Conservation (phyloP, 768 basidiomycete genomes). For the Termitomyces bulborhizus region DNA sequence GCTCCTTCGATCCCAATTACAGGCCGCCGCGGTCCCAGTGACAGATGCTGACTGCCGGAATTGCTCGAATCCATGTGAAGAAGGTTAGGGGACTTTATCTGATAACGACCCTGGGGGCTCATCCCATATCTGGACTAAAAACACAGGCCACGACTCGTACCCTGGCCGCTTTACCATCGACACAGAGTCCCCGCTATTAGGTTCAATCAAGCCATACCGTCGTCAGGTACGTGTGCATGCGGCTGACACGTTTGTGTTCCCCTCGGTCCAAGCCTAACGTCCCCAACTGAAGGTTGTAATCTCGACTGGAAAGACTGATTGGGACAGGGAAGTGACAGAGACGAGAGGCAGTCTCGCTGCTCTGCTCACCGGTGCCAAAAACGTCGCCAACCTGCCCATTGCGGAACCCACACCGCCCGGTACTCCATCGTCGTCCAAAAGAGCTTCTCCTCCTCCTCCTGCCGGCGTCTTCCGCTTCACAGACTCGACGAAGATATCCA, state of each 20-base stretch:
- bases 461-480: slow-evolving; percentile 55
- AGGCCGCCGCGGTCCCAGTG: slow-evolving; percentile 56
- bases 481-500: slow-evolving; percentile 51
- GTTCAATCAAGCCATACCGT: slow-evolving; percentile 76
- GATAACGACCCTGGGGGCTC: slow-evolving; percentile 19
- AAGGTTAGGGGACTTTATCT: slow-evolving; percentile 37
- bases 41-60: slow-evolving; percentile 62
- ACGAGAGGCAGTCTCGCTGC: slow-evolving; percentile 67
- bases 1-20: slow-evolving; percentile 43
- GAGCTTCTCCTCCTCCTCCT: slow-evolving; percentile 22
- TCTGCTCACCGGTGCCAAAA: slow-evolving; percentile 35
- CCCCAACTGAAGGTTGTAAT: slow-evolving; percentile 59
- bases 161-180: slow-evolving; percentile 72
- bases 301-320: slow-evolving; percentile 86
- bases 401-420: slow-evolving; percentile 20
- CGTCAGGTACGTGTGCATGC: slow-evolving; percentile 50
- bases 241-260: background rate
- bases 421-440: slow-evolving; percentile 20
- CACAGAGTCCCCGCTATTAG: slow-evolving; percentile 76
- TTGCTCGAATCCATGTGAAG: slow-evolving; percentile 75
- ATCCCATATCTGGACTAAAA: slow-evolving; percentile 7
- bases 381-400: slow-evolving; percentile 20
- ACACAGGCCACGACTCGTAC: slow-evolving; percentile 66
- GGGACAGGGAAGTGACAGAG: slow-evolving; percentile 76
- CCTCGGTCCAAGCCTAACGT: slow-evolving; percentile 1